These are phyloP conservation scores for Acorus calamus DNA, from an alignment of 106 monocot species.

Conservation along the genomic window DNA sequence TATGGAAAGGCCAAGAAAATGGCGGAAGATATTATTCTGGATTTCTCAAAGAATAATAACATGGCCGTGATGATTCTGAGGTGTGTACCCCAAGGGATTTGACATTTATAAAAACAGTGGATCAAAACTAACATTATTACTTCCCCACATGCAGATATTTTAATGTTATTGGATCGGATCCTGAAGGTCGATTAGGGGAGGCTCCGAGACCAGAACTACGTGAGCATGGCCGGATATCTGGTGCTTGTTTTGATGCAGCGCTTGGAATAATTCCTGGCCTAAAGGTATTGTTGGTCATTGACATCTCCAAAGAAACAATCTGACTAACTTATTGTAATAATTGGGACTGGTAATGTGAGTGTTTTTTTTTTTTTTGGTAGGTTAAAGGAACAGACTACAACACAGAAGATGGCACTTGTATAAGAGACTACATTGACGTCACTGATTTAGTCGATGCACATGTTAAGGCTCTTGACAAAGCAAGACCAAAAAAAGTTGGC, in stretches of 20 bases:
- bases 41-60: too few relatives aligned
- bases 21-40: too few relatives aligned
- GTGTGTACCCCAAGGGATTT: neutral
- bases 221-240: slow-evolving; percentile 34
- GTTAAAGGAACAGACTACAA: slow-evolving; percentile 32
- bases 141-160: slow-evolving; percentile 18
- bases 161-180: slow-evolving; percentile 32
- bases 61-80: slow-evolving; percentile 31
- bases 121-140: neutral
- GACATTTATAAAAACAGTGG: neutral
- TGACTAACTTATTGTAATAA: too few relatives aligned
- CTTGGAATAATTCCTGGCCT: slow-evolving; percentile 22
- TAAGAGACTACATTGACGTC: slow-evolving; percentile 35
- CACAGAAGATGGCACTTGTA: slow-evolving; percentile 25
- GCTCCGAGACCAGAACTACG: slow-evolving; percentile 36
- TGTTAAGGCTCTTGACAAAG: slow-evolving; percentile 26
- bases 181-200: slow-evolving; percentile 23
- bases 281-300: slow-evolving; percentile 9
- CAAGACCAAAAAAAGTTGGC: too few relatives aligned
- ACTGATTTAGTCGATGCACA: slow-evolving; percentile 33
- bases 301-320: neutral
- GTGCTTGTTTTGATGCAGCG: slow-evolving; percentile 35
- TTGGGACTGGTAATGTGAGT: too few relatives aligned
- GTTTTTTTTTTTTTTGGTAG: slow-evolving; percentile 2
- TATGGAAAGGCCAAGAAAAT: too few relatives aligned